phyloP scores from a whole-genome alignment of 2,329 filamentous ascomycete species.

The Fusarium pseudograminearum region DNA sequence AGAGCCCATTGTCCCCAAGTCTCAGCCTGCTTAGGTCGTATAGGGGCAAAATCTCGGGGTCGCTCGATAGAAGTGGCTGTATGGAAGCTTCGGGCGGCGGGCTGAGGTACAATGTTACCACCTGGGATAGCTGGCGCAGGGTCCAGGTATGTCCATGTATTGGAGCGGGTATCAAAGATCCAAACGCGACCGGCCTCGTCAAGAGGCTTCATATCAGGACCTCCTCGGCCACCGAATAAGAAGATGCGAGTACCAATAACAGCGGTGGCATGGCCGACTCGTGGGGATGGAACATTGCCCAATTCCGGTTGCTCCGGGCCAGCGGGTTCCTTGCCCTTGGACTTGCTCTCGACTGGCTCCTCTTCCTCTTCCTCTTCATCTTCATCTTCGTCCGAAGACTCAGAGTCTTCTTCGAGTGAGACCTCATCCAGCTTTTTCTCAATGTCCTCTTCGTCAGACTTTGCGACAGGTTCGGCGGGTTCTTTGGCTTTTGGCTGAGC shows the following conservation, averaged over 20 bases:
- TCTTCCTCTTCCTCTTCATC: background rate
- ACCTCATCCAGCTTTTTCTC: slow-evolving; percentile 59
- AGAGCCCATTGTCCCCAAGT: slow-evolving; percentile 69
- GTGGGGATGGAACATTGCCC: slow-evolving; percentile 69
- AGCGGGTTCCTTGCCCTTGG: slow-evolving; percentile 57
- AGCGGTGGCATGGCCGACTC: slow-evolving; percentile 79
- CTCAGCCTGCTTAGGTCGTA: slow-evolving; percentile 53
- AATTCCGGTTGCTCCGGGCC: slow-evolving; percentile 46
- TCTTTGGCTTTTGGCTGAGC: slow-evolving; percentile 20
- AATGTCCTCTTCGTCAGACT: slow-evolving; percentile 31
- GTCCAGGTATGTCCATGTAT: slow-evolving; percentile 73
- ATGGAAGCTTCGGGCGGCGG: slow-evolving; percentile 79
- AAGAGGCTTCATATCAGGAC: slow-evolving; percentile 74
- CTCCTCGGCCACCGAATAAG: slow-evolving; percentile 83
- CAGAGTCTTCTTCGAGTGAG: slow-evolving; percentile 51
- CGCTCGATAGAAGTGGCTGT: slow-evolving; percentile 68
- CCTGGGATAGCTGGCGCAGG: slow-evolving; percentile 63
- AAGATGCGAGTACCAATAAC: slow-evolving; percentile 78
- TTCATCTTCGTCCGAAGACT: slow-evolving; percentile 32
- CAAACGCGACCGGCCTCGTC: slow-evolving; percentile 81
- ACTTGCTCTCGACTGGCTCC: slow-evolving; percentile 41
- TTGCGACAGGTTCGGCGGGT: slow-evolving; percentile 43
- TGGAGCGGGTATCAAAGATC: slow-evolving; percentile 76
- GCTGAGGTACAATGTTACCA: slow-evolving; percentile 58
- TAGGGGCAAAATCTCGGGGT: slow-evolving; percentile 62